These are phyloP conservation scores for Silene coronaria DNA, from an alignment of 179 eudicot species.

Conservation along the genomic window DNA sequence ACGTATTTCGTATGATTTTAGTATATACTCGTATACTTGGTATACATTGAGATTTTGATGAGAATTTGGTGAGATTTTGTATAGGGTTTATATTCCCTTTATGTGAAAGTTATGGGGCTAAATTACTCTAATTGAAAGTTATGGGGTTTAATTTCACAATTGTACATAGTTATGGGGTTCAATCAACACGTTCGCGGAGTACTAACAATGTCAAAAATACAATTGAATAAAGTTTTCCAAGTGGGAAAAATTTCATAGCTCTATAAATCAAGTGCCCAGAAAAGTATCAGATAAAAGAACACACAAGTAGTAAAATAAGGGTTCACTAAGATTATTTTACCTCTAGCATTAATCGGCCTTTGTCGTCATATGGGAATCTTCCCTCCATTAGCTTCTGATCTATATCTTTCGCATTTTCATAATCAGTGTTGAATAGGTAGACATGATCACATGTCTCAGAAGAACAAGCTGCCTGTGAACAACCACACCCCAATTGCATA, in stretches of 20 bases:
- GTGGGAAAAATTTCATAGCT: not conserved
- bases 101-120: no score
- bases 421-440: slow-evolving; percentile 85
- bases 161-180: no score
- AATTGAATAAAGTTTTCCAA: not conserved
- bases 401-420: slow-evolving; percentile 78
- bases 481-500: slow-evolving; percentile 73
- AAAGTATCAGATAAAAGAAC: not conserved
- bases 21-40: no score
- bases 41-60: no score
- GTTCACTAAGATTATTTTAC: slow-evolving; percentile 30
- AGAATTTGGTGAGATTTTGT: no score
- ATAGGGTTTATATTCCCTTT: no score
- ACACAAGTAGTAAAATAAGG: not conserved
- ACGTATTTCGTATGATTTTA: no score
- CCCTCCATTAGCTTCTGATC: slow-evolving; percentile 73
- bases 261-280: not conserved
- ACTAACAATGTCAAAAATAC: not conserved
- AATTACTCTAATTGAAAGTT: no score
- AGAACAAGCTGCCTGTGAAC: slow-evolving; percentile 58
- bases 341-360: slow-evolving; percentile 68
- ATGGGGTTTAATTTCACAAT: no score
- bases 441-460: slow-evolving; percentile 85
- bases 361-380: slow-evolving; percentile 81
- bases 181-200: no score